phyloP scores from a whole-genome alignment of 371 early-diverging fungal species.

The Mucor plumbeus region DNA sequence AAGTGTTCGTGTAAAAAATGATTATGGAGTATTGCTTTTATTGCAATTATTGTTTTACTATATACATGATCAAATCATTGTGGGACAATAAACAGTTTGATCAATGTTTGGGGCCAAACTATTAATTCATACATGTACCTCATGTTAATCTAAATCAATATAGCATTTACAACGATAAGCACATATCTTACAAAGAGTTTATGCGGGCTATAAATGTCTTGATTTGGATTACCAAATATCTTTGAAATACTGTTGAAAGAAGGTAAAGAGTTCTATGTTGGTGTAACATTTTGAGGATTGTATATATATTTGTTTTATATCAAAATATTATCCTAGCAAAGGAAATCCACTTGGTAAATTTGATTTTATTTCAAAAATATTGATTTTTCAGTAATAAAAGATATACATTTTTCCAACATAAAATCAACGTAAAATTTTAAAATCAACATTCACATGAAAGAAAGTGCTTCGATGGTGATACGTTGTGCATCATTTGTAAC shows the following conservation, averaged over 20 bases:
- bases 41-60: too few species aligned
- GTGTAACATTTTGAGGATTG: too few species aligned
- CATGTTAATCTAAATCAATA: neutral
- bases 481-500: conserved; percentile 7
- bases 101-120: conserved; percentile 1
- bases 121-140: neutral
- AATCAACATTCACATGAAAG: conserved; percentile 19
- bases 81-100: neutral
- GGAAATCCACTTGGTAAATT: too few species aligned
- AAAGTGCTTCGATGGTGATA: conserved; percentile 15
- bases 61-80: neutral
- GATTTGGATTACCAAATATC: too few species aligned
- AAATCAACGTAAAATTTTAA: neutral
- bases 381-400: too few species aligned
- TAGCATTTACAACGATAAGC: neutral
- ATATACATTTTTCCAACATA: neutral
- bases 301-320: too few species aligned
- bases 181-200: neutral
- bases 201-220: too few species aligned
- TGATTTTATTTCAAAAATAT: too few species aligned
- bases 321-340: too few species aligned
- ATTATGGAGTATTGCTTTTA: too few species aligned
- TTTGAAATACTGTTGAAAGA: too few species aligned
- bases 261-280: too few species aligned
- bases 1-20: neutral